These are phyloP conservation scores for Cladophialophora yegresii DNA, from an alignment of 2,329 filamentous ascomycete genomes.

Conservation along the genomic window DNA sequence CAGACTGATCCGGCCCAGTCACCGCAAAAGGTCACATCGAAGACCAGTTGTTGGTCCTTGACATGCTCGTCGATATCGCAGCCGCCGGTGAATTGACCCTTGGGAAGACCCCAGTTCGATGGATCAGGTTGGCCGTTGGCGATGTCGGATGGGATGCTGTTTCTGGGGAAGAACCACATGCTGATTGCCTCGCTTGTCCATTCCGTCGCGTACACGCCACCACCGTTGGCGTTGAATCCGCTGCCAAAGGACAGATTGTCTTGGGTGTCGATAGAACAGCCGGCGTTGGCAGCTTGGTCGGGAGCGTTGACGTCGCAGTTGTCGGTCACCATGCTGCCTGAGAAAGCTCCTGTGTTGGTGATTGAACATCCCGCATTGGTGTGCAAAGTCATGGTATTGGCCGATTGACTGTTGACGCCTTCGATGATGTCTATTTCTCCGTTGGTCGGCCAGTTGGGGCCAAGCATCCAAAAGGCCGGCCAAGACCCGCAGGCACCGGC, in stretches of 20 bases:
- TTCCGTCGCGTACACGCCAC: conserved; percentile 73
- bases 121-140: conserved; percentile 63
- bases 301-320: conserved; percentile 60
- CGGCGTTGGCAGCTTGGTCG: conserved; percentile 51
- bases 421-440: conserved; percentile 75
- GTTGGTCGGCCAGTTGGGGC: conserved; percentile 61
- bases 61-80: conserved; percentile 75
- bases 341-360: conserved; percentile 48
- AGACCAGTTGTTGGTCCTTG: conserved; percentile 70
- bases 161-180: conserved; percentile 79
- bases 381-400: conserved; percentile 68
- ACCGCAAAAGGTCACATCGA: conserved; percentile 87
- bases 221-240: conserved; percentile 69
- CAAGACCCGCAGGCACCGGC: conserved; percentile 71
- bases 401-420: conserved; percentile 65
- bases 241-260: conserved; percentile 62
- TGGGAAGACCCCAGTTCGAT: conserved; percentile 65
- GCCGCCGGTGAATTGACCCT: conserved; percentile 66
- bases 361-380: conserved; percentile 64
- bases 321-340: conserved; percentile 51
- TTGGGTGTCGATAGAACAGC: conserved; percentile 61
- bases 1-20: conserved; percentile 79
- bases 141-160: conserved; percentile 65
- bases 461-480: conserved; percentile 64
- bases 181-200: conserved; percentile 73